These are phyloP conservation scores for Phaeosphaeria sp. DNA, from an alignment of 2,329 filamentous ascomycete species.

Conservation along the genomic window DNA sequence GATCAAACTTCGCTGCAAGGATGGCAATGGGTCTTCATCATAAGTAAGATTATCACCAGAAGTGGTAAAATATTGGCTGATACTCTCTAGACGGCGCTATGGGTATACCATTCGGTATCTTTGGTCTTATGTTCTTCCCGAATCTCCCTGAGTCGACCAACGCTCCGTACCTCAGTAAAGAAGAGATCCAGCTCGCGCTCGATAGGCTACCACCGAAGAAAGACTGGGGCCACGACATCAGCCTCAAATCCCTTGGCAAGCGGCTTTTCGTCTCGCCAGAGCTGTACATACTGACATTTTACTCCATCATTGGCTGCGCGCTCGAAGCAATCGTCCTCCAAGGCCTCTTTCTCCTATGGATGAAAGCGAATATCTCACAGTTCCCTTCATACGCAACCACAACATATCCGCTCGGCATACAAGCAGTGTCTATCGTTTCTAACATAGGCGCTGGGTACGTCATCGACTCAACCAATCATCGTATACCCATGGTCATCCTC, in stretches of 20 bases:
- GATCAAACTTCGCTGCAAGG: constrained; percentile 25
- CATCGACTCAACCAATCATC: constrained; percentile 47
- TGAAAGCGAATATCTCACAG: constrained; percentile 25
- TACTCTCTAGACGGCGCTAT: constrained; percentile 31
- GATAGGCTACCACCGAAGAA: constrained; percentile 33
- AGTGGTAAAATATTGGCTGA: no score
- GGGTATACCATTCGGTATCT: constrained; percentile 38
- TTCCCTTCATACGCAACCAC: constrained; percentile 58
- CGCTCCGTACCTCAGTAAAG: constrained; percentile 29
- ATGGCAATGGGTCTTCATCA: constrained; percentile 41
- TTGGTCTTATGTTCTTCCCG: constrained; percentile 36
- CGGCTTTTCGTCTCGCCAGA: constrained; percentile 29
- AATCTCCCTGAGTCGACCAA: constrained; percentile 36
- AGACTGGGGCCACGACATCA: constrained; percentile 33
- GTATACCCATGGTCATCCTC: constrained; percentile 46
- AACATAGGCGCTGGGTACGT: constrained; percentile 47
- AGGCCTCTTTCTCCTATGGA: constrained; percentile 34
- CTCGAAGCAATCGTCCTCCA: constrained; percentile 45
- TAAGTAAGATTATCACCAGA: constrained; percentile 28
- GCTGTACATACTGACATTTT: constrained; percentile 51
- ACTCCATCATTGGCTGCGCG: constrained; percentile 46
- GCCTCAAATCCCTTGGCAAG: constrained; percentile 27
- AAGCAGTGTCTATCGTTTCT: constrained; percentile 64
- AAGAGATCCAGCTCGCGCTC: constrained; percentile 34
- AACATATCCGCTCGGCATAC: constrained; percentile 64